Percentiles rank a stretch among this genome's conserved stretches.
Conservation (phyloP, 306 rosid species). For the peach (Prunus persica) region Prunus_persica_NCBIv2 NC_034014.1:27033001-27033500, state of each 20-base stretch:
- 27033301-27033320: constrained; percentile 41
- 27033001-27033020: constrained; percentile 48
- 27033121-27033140: too few species aligned
- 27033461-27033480: too few species aligned
- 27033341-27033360: neutral
- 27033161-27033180: too few species aligned
- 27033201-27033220: constrained; percentile 45
- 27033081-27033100: constrained; percentile 73
- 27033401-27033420: neutral
- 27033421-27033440: neutral
- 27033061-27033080: constrained; percentile 66
- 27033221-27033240: constrained; percentile 56
- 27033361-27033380: neutral
- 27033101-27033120: too few species aligned
- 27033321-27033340: neutral
- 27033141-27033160: too few species aligned
- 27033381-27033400: neutral
- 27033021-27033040: constrained; percentile 59
- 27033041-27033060: constrained; percentile 69
- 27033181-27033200: too few species aligned
- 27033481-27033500: too few species aligned
- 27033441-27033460: too few species aligned
- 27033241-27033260: constrained; percentile 77
- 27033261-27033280: constrained; percentile 49
- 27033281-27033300: constrained; percentile 39